Percentiles rank a stretch among this genome's conserved stretches.
phyloP scores from a whole-genome alignment of 495 filamentous ascomycete genomes.

The Talaromyces proteolyticus region DNA sequence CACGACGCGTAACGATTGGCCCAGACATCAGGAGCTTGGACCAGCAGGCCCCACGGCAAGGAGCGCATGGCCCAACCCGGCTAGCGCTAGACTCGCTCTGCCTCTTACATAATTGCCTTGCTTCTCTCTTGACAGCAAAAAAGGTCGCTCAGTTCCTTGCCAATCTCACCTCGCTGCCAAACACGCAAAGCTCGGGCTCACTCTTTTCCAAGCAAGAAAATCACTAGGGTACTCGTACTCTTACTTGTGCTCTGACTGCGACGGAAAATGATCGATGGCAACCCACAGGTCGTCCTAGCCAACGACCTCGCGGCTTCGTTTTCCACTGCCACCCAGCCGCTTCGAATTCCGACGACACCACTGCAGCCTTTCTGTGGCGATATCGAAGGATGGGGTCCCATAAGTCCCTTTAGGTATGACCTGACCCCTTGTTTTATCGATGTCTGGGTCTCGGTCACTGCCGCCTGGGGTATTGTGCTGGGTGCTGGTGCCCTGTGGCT shows the following conservation, averaged over 20 bases:
- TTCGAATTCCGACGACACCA: slow-evolving; percentile 19
- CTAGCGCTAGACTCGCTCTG: too few relatives aligned
- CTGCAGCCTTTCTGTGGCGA: slow-evolving; percentile 76
- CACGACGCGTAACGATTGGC: too few relatives aligned
- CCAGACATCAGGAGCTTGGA: too few relatives aligned
- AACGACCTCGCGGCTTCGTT: slow-evolving; percentile 10
- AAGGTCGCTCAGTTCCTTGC: neutral
- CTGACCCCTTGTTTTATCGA: slow-evolving; percentile 97
- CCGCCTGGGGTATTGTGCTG: slow-evolving; percentile 66
- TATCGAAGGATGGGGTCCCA: slow-evolving; percentile 88
- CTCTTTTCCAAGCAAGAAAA: too few relatives aligned
- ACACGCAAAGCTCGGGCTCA: neutral
- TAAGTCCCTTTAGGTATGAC: slow-evolving; percentile 78
- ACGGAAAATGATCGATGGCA: slow-evolving; percentile 39
- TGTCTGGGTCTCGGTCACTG: slow-evolving; percentile 70
- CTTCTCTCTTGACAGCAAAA: too few relatives aligned
- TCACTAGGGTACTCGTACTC: neutral
- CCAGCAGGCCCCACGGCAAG: too few relatives aligned
- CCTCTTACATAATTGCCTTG: too few relatives aligned
- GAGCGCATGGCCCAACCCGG: too few relatives aligned
- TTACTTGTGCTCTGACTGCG: slow-evolving; percentile 7
- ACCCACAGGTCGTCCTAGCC: slow-evolving; percentile 37
- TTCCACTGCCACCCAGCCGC: slow-evolving; percentile 5
- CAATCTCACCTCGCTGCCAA: neutral
- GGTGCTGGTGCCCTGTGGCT: slow-evolving; percentile 73